Percentiles rank a stretch among this genome's conserved stretches.
Evolutionary conservation across 2,329 filamentous ascomycete genomes (phyloP).

Genomic region (Nigrospora osmanthi): DNA sequence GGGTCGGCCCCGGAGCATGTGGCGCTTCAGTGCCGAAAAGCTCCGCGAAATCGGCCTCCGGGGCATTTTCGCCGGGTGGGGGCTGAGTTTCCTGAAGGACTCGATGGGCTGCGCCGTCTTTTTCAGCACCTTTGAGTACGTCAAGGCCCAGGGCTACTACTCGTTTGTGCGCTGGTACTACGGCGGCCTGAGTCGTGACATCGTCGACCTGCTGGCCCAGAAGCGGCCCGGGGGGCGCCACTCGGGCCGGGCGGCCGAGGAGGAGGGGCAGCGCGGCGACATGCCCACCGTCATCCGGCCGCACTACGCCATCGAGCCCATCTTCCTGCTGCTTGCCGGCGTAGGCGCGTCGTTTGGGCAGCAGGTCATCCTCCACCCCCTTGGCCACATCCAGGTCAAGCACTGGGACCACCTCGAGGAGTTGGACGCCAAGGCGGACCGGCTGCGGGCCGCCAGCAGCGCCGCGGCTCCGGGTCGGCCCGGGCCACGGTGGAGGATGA

Average conservation of each 20-base stretch:
- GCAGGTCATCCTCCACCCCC: slow-evolving; percentile 62
- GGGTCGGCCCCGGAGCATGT: slow-evolving; percentile 54
- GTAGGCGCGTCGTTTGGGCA: slow-evolving; percentile 61
- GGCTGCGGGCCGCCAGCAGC: slow-evolving; percentile 26
- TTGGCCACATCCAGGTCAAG: slow-evolving; percentile 62
- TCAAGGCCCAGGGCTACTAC: slow-evolving; percentile 70
- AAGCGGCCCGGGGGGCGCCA: slow-evolving; percentile 27
- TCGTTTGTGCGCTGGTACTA: slow-evolving; percentile 65
- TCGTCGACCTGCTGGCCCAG: slow-evolving; percentile 39
- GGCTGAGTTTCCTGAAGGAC: slow-evolving; percentile 61
- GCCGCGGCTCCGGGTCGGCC: slow-evolving; percentile 22
- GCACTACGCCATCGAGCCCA: slow-evolving; percentile 68
- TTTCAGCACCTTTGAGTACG: slow-evolving; percentile 68
- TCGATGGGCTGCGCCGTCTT: slow-evolving; percentile 62
- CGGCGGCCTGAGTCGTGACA: slow-evolving; percentile 45
- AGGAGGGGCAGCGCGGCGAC: slow-evolving; percentile 12
- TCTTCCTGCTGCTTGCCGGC: slow-evolving; percentile 63
- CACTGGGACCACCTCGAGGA: slow-evolving; percentile 69
- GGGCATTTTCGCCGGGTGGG: slow-evolving; percentile 69
- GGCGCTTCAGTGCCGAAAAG: slow-evolving; percentile 61
- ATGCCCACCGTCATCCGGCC: slow-evolving; percentile 51
- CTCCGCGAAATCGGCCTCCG: slow-evolving; percentile 63
- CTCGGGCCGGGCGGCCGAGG: not conserved
- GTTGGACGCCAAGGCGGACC: slow-evolving; percentile 53
- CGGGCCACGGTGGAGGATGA: slow-evolving; percentile 39